A percentile compares a stretch with the other conserved stretches of the same genome.
Conservation (phyloP, 306 rosid genomes). For the Prunus salicina region DNA sequence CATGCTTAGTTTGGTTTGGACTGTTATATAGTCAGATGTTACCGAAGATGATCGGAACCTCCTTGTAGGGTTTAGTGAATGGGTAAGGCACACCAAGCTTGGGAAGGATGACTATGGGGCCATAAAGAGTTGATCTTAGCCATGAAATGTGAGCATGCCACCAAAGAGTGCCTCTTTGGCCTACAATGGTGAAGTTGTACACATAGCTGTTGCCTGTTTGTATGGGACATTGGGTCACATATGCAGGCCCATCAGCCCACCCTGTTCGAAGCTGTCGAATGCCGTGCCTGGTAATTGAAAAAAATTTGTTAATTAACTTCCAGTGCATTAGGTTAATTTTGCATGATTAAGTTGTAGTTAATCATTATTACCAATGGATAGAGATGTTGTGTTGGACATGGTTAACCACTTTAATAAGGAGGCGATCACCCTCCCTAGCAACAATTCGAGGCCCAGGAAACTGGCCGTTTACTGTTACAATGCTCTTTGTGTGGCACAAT, state of each 20-base stretch:
- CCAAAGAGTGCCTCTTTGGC: constrained; percentile 67
- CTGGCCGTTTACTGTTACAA: constrained; percentile 65
- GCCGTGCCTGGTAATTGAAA: constrained; percentile 52
- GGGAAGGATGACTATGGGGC: constrained; percentile 56
- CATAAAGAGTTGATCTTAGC: constrained; percentile 57
- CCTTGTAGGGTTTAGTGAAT: constrained; percentile 26
- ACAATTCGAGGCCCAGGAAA: constrained; percentile 77
- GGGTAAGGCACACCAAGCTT: constrained; percentile 52
- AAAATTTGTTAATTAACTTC: not conserved
- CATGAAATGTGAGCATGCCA: constrained; percentile 76
- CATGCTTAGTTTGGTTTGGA: not conserved
- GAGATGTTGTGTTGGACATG: constrained; percentile 52
- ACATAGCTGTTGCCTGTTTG: constrained; percentile 61
- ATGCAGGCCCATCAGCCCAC: constrained; percentile 76
- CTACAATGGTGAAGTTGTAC: constrained; percentile 54
- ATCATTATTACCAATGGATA: constrained; percentile 48
- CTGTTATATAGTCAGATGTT: not conserved
- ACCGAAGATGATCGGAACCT: constrained; percentile 17
- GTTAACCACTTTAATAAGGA: constrained; percentile 55
- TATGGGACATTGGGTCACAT: constrained; percentile 68
- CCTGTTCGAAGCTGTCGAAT: constrained; percentile 53
- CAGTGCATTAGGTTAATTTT: not conserved
- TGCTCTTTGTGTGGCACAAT: constrained; percentile 56
- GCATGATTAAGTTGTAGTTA: not conserved
- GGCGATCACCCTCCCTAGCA: constrained; percentile 63